Evolutionary conservation across 2,329 filamentous ascomycete species (phyloP), one percentile per base, ranked within the genome.

Genomic region (Penicillium sp.): DNA sequence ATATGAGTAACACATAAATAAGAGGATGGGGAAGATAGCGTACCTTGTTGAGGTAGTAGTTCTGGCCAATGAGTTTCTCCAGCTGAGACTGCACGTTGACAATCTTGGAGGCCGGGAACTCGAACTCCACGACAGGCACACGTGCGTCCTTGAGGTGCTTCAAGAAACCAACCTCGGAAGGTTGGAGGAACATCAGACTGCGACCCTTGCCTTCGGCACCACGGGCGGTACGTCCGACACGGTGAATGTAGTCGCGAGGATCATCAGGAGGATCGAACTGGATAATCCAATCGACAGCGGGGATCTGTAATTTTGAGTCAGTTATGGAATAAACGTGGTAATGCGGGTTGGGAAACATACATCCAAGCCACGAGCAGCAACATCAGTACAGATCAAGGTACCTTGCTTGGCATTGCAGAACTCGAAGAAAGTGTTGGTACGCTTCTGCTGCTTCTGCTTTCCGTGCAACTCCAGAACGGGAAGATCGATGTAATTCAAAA

Each of bases 391-490:
- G 67, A 99, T 94, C 54, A 99, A 78, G 0, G 90, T 96, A 25
- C 93, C 94, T 64, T 89, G 86, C 64, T 87, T 87, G 19, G 93
- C 89, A 69, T 93, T 92, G 71, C 86, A 88, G 74, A 99, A 99
- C 74, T 97, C 93, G 75, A 97, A 99, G 75, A 99, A 99, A 0
- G 92, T 96, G 73, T 95, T 96, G 25, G 94, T 99, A n/a, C 94
- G 90, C 77, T 96, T 96, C 77, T 97, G 92, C 77, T 99, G 94
- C 78, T 99, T 99, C 78, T 96, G 91, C 79, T 99, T 97, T 66
- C 92, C 94, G 75, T 95, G 91, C 8, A 96, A 82, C 67, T 91
- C 89, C 43, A 96, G 83, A 3, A 95, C 90, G 6, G 90, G 92
- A 41, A 97, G 84, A 75, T 97, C 94, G 69, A 97, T 97, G 79